phyloP scores from a whole-genome alignment of 306 rosid species.

The Erythrophleum fordii region DNA sequence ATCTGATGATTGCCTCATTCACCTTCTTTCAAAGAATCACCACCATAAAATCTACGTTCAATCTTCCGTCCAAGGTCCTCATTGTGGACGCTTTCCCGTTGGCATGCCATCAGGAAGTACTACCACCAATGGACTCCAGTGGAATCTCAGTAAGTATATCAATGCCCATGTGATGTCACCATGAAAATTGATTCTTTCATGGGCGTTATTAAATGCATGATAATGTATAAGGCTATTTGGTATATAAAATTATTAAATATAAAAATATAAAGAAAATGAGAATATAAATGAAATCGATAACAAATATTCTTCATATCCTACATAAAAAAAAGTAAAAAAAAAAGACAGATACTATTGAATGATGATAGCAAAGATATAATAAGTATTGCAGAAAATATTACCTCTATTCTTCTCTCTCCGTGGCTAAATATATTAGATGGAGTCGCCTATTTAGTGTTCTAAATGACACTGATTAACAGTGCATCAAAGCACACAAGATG shows the following conservation, averaged over 20 bases:
- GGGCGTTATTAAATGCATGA: background rate
- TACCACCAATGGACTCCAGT: constrained; percentile 82
- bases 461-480: background rate
- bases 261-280: too few species aligned
- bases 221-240: too few species aligned
- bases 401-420: too few species aligned
- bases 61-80: constrained; percentile 81
- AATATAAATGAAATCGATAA: too few species aligned
- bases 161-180: background rate
- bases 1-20: constrained; percentile 80
- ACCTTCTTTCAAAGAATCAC: constrained; percentile 74
- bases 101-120: constrained; percentile 77
- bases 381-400: too few species aligned
- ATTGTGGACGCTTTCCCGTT: constrained; percentile 90
- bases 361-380: too few species aligned
- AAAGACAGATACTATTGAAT: too few species aligned
- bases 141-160: constrained; percentile 79
- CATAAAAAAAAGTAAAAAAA: too few species aligned
- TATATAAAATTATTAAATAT: too few species aligned
- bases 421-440: background rate
- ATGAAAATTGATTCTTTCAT: background rate
- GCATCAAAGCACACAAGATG: background rate
- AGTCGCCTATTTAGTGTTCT: background rate
- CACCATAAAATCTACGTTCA: constrained; percentile 72
- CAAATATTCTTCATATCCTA: too few species aligned